phyloP scores from a whole-genome alignment of 2,329 filamentous ascomycete species.

The Venturia pyrina region DNA sequence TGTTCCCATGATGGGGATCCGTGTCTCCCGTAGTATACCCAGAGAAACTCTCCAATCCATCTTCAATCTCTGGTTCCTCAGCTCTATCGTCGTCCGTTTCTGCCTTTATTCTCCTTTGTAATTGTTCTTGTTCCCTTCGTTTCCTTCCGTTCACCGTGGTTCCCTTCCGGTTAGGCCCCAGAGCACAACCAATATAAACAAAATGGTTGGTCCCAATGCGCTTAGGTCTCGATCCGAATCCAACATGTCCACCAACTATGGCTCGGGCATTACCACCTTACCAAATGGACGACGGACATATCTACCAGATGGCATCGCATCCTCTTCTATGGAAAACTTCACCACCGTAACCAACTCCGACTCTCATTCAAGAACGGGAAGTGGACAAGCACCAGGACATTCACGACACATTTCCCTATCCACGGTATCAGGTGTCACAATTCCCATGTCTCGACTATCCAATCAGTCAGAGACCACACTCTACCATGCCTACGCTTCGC shows the following conservation, averaged over 20 bases:
- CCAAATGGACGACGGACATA: neutral
- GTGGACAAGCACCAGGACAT: neutral
- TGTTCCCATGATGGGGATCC: neutral
- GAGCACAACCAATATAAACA: neutral
- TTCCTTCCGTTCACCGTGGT: neutral
- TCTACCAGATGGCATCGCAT: neutral
- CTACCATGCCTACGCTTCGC: neutral
- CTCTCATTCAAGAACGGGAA: neutral
- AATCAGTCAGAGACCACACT: neutral
- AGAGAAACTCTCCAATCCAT: neutral
- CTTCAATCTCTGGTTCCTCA: neutral
- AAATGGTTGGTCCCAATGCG: neutral
- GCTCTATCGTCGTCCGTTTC: neutral
- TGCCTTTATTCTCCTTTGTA: neutral
- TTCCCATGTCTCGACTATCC: neutral
- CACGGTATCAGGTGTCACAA: neutral
- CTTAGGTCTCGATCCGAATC: neutral
- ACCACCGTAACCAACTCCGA: too few species aligned
- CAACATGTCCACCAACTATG: neutral
- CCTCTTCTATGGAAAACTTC: neutral
- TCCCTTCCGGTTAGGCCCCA: too few species aligned
- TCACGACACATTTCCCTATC: neutral
- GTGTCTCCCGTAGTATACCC: neutral
- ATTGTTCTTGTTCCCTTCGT: neutral
- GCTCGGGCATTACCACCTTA: neutral